Conservation (phyloP, 106 monocot species). For the Allium sativum region DNA sequence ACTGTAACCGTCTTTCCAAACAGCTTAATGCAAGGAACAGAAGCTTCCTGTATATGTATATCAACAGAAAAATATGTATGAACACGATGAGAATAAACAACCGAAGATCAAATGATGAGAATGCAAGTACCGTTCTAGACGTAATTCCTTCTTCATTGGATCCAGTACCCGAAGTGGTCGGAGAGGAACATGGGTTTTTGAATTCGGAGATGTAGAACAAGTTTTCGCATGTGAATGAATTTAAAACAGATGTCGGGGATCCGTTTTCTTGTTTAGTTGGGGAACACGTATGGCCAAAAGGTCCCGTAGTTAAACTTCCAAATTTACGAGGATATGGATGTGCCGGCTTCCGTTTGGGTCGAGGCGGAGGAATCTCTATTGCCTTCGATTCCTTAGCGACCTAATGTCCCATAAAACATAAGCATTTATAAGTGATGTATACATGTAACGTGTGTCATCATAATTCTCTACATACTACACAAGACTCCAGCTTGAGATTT, state of each 20-base stretch:
- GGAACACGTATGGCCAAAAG: constrained; percentile 16
- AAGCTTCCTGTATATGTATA: constrained; percentile 3
- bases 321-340: constrained; percentile 85
- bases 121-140: constrained; percentile 5
- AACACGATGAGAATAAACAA: no score
- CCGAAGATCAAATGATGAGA: no score
- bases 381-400: constrained; percentile 40
- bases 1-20: constrained; percentile 63
- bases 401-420: constrained; percentile 13
- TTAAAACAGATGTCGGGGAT: constrained; percentile 73
- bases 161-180: constrained; percentile 27
- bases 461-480: neutral
- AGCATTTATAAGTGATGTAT: neutral
- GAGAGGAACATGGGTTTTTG: constrained; percentile 25
- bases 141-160: constrained; percentile 26
- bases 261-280: constrained; percentile 37
- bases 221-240: constrained; percentile 22
- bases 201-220: constrained; percentile 6
- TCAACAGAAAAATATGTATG: no score
- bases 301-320: constrained; percentile 15
- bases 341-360: constrained; percentile 71
- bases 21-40: constrained; percentile 37
- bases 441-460: neutral
- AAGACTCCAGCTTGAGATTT: neutral
- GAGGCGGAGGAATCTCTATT: constrained; percentile 83